These are phyloP conservation scores for Aspergillus felis DNA, from an alignment of 2,329 filamentous ascomycete genomes.

Conservation along the genomic window DNA sequence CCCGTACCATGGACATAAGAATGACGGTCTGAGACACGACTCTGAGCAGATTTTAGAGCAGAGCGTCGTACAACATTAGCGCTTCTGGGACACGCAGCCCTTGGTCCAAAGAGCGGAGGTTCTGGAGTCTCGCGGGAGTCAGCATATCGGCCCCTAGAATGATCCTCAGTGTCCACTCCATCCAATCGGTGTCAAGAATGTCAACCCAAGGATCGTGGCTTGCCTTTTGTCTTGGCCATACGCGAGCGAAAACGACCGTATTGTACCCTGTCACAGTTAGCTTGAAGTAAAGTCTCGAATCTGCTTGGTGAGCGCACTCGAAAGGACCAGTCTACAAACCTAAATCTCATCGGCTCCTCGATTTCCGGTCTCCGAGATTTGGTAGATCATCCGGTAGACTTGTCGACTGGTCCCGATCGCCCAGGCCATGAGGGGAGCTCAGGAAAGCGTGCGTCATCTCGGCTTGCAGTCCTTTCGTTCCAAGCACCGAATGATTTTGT, in stretches of 20 bases:
- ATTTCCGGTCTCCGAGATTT: background rate
- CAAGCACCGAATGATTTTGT: background rate
- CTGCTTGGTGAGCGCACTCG: background rate
- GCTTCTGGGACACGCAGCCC: background rate
- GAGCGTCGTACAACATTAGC: background rate
- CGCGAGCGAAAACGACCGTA: background rate
- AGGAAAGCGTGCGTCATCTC: background rate
- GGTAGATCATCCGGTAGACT: background rate
- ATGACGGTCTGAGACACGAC: background rate
- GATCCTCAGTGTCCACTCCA: background rate
- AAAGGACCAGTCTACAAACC: background rate
- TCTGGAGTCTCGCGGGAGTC: conserved; percentile 3
- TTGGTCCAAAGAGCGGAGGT: background rate
- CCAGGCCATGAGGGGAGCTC: background rate
- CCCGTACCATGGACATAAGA: background rate
- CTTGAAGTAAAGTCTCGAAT: background rate
- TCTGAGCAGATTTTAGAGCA: background rate
- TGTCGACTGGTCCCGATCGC: background rate
- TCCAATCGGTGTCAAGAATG: background rate
- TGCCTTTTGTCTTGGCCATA: background rate
- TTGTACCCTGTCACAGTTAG: background rate
- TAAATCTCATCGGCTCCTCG: background rate
- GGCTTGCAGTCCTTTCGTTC: background rate
- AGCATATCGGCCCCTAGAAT: conserved; percentile 2
- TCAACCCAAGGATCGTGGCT: background rate